Percentiles rank a stretch among this genome's conserved stretches.
Evolutionary conservation across 2,329 filamentous ascomycete genomes (phyloP).

Genomic region (Colletotrichum sojae): DNA sequence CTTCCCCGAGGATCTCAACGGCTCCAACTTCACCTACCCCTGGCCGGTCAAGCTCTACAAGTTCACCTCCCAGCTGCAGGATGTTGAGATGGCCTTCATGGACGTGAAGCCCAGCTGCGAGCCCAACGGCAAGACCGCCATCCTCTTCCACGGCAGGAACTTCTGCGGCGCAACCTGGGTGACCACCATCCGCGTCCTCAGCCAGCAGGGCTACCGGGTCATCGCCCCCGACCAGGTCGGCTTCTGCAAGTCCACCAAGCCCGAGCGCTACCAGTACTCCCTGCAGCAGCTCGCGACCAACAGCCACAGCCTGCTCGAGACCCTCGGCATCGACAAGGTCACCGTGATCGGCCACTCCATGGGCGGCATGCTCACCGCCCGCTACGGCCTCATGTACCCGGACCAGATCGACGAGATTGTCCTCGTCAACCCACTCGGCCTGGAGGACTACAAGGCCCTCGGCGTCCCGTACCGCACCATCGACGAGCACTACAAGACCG

Average conservation of each 20-base stretch:
- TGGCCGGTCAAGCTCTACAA: constrained; percentile 64
- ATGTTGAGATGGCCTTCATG: constrained; percentile 71
- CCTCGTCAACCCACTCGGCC: constrained; percentile 66
- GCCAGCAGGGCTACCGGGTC: constrained; percentile 62
- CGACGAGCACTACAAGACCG: constrained; percentile 55
- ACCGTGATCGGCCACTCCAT: constrained; percentile 69
- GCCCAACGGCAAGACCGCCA: constrained; percentile 57
- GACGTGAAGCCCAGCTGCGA: constrained; percentile 57
- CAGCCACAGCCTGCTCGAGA: constrained; percentile 61
- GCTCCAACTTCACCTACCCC: constrained; percentile 67
- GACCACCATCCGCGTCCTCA: constrained; percentile 59
- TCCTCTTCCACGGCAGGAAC: constrained; percentile 70
- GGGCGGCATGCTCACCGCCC: constrained; percentile 67
- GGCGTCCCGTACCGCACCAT: constrained; percentile 63
- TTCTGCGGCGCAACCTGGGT: constrained; percentile 70
- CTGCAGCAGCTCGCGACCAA: constrained; percentile 66
- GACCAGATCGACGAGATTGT: constrained; percentile 58
- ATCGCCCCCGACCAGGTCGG: constrained; percentile 69
- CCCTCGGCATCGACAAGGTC: constrained; percentile 58
- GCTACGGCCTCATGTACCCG: constrained; percentile 67
- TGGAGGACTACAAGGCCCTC: constrained; percentile 67
- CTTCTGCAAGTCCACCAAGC: constrained; percentile 71
- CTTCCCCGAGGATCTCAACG: constrained; percentile 59
- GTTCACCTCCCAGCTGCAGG: constrained; percentile 62
- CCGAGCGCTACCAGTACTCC: constrained; percentile 65